Conservation (phyloP, 148 eudicot species). For the Rhododendron vialii region DNA sequence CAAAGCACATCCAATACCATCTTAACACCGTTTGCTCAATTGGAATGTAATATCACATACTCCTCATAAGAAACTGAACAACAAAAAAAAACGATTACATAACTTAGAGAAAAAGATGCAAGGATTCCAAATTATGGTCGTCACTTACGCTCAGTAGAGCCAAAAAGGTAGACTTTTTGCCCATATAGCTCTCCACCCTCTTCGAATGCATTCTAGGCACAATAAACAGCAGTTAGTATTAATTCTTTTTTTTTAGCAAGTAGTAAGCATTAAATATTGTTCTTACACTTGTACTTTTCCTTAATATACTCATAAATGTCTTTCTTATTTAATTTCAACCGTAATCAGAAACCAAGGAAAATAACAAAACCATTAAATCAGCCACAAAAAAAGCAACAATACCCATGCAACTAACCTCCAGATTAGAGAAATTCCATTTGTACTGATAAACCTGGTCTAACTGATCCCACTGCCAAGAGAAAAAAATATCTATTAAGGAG, state of each 20-base stretch:
- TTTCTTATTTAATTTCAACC: not conserved
- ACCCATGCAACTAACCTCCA: slow-evolving; percentile 56
- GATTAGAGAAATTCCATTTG: slow-evolving; percentile 84
- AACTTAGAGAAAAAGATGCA: not conserved
- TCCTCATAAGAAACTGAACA: not conserved
- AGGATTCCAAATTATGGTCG: not conserved
- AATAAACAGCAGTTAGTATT: not conserved
- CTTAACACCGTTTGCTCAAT: not conserved
- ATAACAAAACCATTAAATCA: not conserved
- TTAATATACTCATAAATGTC: not conserved
- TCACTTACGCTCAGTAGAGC: slow-evolving; percentile 90
- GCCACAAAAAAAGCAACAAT: not conserved
- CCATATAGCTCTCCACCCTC: slow-evolving; percentile 85
- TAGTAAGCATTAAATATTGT: not conserved
- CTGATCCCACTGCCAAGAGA: slow-evolving; percentile 80
- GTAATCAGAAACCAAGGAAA: not conserved
- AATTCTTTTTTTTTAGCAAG: not conserved
- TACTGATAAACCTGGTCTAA: slow-evolving; percentile 73
- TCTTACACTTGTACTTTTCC: not conserved
- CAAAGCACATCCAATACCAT: not conserved
- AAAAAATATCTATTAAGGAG: slow-evolving; percentile 6
- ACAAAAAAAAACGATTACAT: not conserved
- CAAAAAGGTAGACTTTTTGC: slow-evolving; percentile 76
- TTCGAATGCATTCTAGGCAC: slow-evolving; percentile 82
- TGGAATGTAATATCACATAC: not conserved